Percentiles rank a stretch among this genome's conserved stretches.
These are phyloP conservation scores for Salvia miltiorrhiza DNA, from an alignment of 257 asterid species.

Conservation along the genomic window DNA sequence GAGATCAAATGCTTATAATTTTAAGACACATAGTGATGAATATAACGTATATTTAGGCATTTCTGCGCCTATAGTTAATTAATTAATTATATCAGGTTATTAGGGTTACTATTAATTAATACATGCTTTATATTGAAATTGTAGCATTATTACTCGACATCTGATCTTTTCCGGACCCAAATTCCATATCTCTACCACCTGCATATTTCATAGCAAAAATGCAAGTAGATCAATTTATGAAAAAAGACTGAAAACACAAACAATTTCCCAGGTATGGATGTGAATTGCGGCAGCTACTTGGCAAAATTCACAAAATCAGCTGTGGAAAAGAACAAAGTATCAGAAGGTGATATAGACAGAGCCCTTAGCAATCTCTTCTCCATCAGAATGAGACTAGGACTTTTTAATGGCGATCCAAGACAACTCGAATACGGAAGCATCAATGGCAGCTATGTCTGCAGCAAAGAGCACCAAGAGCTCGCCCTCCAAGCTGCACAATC, in stretches of 20 bases:
- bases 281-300: slow-evolving; percentile 57
- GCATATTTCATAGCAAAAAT: neutral
- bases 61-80: too few relatives aligned
- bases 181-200: neutral
- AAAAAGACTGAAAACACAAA: neutral
- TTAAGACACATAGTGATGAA: too few relatives aligned
- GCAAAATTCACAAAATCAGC: slow-evolving; percentile 47
- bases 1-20: too few relatives aligned
- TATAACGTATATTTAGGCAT: too few relatives aligned
- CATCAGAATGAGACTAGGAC: slow-evolving; percentile 61
- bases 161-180: too few relatives aligned
- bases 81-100: too few relatives aligned
- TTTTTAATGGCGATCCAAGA: slow-evolving; percentile 52
- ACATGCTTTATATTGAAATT: too few relatives aligned
- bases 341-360: slow-evolving; percentile 49
- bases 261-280: slow-evolving; percentile 57
- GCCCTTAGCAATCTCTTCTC: slow-evolving; percentile 68
- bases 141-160: neutral
- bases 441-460: slow-evolving; percentile 39
- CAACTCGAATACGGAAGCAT: slow-evolving; percentile 43
- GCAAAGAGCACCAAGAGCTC: slow-evolving; percentile 44
- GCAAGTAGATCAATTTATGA: neutral
- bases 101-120: too few relatives aligned
- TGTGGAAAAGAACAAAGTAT: slow-evolving; percentile 36
- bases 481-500: slow-evolving; percentile 61